Conservation (phyloP, 164 flowering plant genomes). For the Berberis thunbergii region DNA sequence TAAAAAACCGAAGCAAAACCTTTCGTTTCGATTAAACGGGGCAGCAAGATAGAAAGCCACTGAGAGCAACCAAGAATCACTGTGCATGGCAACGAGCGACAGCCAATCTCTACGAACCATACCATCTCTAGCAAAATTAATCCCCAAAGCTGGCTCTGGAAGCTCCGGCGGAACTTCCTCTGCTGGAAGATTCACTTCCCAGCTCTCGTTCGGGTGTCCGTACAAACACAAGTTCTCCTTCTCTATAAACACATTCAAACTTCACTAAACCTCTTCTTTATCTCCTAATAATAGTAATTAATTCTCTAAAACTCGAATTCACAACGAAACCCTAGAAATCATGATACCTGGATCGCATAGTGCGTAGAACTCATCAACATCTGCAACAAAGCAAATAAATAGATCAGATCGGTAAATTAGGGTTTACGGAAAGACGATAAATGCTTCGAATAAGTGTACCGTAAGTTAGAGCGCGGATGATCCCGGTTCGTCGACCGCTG, state of each 20-base stretch:
- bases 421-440: neutral
- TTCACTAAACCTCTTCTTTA: neutral
- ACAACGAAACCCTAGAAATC: neutral
- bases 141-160: conserved; percentile 94
- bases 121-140: conserved; percentile 94
- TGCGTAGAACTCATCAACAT: conserved; percentile 83
- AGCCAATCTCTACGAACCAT: conserved; percentile 90
- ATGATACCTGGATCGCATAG: conserved; percentile 84
- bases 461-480: conserved; percentile 64
- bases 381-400: conserved; percentile 26
- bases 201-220: conserved; percentile 72
- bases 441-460: conserved; percentile 24
- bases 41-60: conserved; percentile 88
- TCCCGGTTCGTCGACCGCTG: conserved; percentile 54
- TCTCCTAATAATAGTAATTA: neutral
- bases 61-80: conserved; percentile 92
- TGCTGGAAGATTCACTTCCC: conserved; percentile 90
- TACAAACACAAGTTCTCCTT: conserved; percentile 87
- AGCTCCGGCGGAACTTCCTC: conserved; percentile 96
- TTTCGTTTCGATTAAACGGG: conserved; percentile 75
- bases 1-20: conserved; percentile 27
- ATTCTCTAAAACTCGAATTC: neutral
- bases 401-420: neutral
- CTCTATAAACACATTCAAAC: conserved; percentile 26
- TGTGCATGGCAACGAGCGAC: conserved; percentile 82